A percentile compares a stretch with the other conserved stretches of the same genome.
phyloP scores from a whole-genome alignment of 352 stramenopile genomes.

The Globisporangium spinosum region DNA sequence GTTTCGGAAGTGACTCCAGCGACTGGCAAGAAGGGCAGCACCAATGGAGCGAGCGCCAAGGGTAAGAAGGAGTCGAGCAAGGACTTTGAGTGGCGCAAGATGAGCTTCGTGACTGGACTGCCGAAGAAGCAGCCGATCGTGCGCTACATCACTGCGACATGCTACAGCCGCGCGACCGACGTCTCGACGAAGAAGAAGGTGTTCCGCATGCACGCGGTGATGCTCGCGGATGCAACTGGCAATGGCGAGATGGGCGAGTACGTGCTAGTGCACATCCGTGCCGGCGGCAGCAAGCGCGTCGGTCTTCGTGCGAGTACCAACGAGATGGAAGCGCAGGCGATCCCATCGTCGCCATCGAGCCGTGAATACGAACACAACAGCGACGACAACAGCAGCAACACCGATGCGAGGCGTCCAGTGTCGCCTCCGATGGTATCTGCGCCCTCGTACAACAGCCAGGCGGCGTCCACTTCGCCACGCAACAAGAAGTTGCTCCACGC shows the following conservation, averaged over 20 bases:
- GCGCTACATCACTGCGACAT: constrained; percentile 75
- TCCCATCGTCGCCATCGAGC: constrained; percentile 16
- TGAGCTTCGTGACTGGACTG: constrained; percentile 77
- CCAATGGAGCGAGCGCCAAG: constrained; percentile 22
- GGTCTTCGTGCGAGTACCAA: constrained; percentile 42
- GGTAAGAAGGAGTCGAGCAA: constrained; percentile 54
- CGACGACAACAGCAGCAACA: background rate
- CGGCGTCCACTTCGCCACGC: constrained; percentile 37
- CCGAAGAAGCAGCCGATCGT: constrained; percentile 72
- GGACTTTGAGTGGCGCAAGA: constrained; percentile 81
- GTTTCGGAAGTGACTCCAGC: constrained; percentile 9
- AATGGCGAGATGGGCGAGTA: constrained; percentile 47
- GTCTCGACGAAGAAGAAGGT: constrained; percentile 68
- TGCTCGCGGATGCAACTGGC: constrained; percentile 51
- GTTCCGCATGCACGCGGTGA: constrained; percentile 77
- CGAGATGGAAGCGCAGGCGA: constrained; percentile 20
- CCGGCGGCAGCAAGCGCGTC: constrained; percentile 64
- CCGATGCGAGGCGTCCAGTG: constrained; percentile 22
- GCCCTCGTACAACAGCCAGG: constrained; percentile 40
- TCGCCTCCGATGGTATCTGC: constrained; percentile 33
- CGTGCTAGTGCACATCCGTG: constrained; percentile 73
- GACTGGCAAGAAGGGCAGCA: constrained; percentile 20
- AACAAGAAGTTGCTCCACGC: constrained; percentile 44
- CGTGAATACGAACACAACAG: constrained; percentile 16
- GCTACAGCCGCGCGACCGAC: constrained; percentile 58